Evolutionary conservation across 1,139 yeast species (phyloP), one percentile per base, ranked within the genome.

Genomic region (Hansenula anomala): DNA sequence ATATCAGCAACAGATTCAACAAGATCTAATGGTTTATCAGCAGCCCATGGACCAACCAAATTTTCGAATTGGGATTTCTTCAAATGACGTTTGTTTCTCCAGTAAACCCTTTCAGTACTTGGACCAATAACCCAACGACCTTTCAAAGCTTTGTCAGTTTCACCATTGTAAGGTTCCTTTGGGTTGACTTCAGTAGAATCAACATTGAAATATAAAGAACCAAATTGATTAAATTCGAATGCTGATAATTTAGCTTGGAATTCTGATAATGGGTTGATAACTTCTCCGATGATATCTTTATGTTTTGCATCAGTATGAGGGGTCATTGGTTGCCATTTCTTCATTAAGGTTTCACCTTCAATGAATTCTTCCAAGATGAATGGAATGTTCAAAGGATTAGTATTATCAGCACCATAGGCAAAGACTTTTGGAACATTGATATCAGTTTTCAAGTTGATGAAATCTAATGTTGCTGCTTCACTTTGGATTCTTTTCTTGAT

Each of bases 391-490:
- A 89, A 56, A 13, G 78, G 71, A 57, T 89, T 90, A 34, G 72
- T 60, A 27, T 71, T 64, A 39, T 78, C 74, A 28, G 78, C 69
- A 41, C 85, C 84, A 67, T 84, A 92, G 22, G 90, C 78, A 39
- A 81, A 63, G 10, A 88, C 85, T 48, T 76, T 77, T 32, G 97
- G 97, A 34, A 85, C 86, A 25, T 73, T 70, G 30, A 75, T 47
- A 10, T 67, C 66, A 30, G 79, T 59, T 49, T 79, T 80, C 50
- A 73, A 62, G 37, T 69, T 61, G 40, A 82, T 71, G 59, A 86
- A 90, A 60, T 90, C 97, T 68, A 85, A 69, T 2, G 97, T 90
- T 18, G 98, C 98, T 34, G 82, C 96, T 63, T 92, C 98, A 60
- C 92, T 80, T 59, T 83, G 81, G 55, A 92, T 70, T 48, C 87